phyloP scores from a whole-genome alignment of 805 yeast species.

The Ogataea haglerorum region DNA sequence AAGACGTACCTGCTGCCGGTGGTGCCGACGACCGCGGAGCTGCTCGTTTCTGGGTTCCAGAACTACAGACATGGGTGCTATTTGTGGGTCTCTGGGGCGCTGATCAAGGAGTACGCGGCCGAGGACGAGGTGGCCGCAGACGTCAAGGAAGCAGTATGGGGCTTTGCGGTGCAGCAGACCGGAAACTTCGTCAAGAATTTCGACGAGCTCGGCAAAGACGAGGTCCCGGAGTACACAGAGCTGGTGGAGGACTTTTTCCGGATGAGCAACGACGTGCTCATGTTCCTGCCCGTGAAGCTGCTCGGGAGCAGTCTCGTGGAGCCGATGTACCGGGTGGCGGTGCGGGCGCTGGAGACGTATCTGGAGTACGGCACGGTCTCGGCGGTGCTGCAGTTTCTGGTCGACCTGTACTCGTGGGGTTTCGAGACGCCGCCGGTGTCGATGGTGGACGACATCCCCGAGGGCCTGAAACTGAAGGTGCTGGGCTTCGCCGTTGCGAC shows the following conservation, averaged over 20 bases:
- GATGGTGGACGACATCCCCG: constrained; percentile 54
- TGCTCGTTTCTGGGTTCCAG: constrained; percentile 68
- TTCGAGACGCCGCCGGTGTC: constrained; percentile 77
- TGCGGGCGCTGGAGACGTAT: constrained; percentile 47
- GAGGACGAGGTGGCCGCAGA: constrained; percentile 38
- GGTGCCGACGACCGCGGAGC: constrained; percentile 60
- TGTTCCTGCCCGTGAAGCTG: constrained; percentile 63
- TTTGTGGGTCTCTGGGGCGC: constrained; percentile 83
- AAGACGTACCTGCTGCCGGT: constrained; percentile 54
- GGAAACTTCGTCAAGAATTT: constrained; percentile 50
- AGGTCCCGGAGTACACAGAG: constrained; percentile 47
- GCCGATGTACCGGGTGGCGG: constrained; percentile 55
- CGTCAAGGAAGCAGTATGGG: constrained; percentile 62
- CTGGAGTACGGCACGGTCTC: constrained; percentile 71
- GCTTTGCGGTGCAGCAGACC: constrained; percentile 68
- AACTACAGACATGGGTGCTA: constrained; percentile 74
- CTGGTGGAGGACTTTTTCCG: constrained; percentile 83
- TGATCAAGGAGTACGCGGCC: constrained; percentile 69
- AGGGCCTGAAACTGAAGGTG: constrained; percentile 45
- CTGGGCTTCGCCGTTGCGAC: constrained; percentile 45
- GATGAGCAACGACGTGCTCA: constrained; percentile 71
- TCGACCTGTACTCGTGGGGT: constrained; percentile 86
- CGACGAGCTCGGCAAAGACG: constrained; percentile 22
- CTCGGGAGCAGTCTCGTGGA: constrained; percentile 44
- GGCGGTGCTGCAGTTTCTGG: constrained; percentile 68